Evolutionary conservation across 2,329 filamentous ascomycete genomes (phyloP).

Genomic region (Fusarium proliferatum): DNA sequence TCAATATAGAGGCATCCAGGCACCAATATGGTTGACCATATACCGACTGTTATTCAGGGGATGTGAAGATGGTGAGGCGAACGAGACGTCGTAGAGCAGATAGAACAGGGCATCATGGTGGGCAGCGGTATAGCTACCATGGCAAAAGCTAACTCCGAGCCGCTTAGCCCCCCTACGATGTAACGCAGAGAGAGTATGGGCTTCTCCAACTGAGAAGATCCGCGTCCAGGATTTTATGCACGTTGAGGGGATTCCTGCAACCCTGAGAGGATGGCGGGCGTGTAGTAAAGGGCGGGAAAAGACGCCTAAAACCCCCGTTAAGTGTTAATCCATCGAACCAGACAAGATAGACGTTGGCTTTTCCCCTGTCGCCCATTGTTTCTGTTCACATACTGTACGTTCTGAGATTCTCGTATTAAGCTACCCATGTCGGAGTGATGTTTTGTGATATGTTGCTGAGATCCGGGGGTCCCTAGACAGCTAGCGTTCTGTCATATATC

Average conservation of each 20-base stretch:
- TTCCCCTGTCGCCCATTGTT: neutral
- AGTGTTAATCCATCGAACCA: neutral
- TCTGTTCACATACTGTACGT: neutral
- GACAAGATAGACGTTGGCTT: slow-evolving; percentile 15
- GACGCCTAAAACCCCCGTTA: slow-evolving; percentile 8
- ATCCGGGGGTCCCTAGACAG: slow-evolving; percentile 14
- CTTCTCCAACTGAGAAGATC: slow-evolving; percentile 39
- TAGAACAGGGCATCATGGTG: neutral
- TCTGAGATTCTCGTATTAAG: slow-evolving; percentile 9
- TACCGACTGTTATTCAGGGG: neutral
- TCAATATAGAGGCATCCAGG: slow-evolving; percentile 4
- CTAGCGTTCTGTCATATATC: slow-evolving; percentile 29
- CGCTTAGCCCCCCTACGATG: slow-evolving; percentile 32
- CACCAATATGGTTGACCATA: neutral
- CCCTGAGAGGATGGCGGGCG: slow-evolving; percentile 23
- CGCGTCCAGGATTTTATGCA: slow-evolving; percentile 41
- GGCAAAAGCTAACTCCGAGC: neutral
- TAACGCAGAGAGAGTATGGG: slow-evolving; percentile 36
- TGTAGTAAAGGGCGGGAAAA: slow-evolving; percentile 24
- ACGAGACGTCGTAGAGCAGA: neutral
- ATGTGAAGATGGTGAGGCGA: slow-evolving; percentile 6
- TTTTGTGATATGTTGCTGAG: slow-evolving; percentile 22
- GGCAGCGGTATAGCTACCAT: slow-evolving; percentile 5
- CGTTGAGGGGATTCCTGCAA: slow-evolving; percentile 21
- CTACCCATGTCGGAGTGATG: slow-evolving; percentile 30